These are phyloP conservation scores for Pseudogymnoascus sp. DNA, from an alignment of 2,329 filamentous ascomycete genomes.

Conservation along the genomic window DNA sequence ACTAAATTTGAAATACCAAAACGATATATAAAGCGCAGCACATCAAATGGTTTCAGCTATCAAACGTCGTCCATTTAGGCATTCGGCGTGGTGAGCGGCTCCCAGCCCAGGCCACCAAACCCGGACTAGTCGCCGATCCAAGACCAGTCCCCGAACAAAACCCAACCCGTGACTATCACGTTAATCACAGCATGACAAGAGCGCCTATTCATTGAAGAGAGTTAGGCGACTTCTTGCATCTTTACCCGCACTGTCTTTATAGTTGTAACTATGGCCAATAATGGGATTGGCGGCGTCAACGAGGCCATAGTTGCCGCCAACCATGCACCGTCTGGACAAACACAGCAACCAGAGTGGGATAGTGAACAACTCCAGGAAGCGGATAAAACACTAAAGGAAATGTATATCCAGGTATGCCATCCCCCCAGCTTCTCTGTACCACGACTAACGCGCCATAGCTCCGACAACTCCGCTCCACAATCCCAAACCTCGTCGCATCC, in stretches of 20 bases:
- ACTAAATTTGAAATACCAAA: neutral
- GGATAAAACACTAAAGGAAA: constrained; percentile 28
- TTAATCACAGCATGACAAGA: constrained; percentile 5
- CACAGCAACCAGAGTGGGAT: constrained; percentile 23
- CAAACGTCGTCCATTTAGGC: neutral
- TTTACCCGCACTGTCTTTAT: neutral
- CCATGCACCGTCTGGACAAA: constrained; percentile 20
- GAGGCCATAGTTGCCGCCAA: constrained; percentile 13
- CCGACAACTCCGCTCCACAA: constrained; percentile 37
- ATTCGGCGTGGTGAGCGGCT: neutral
- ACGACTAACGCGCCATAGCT: neutral
- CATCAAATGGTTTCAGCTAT: neutral
- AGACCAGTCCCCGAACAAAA: neutral
- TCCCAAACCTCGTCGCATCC: constrained; percentile 45
- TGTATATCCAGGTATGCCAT: constrained; percentile 29
- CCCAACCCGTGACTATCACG: neutral
- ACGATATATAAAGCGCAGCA: neutral
- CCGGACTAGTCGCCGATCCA: constrained; percentile 2
- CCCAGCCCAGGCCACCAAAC: neutral
- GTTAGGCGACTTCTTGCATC: constrained; percentile 15
- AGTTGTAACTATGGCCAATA: neutral
- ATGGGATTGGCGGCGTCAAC: neutral
- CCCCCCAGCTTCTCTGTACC: neutral
- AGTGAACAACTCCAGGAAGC: constrained; percentile 27
- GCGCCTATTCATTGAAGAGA: constrained; percentile 14